Evolutionary conservation across 2,329 filamentous ascomycete species (phyloP).

Genomic region (Kalaharituber pfeilii): DNA sequence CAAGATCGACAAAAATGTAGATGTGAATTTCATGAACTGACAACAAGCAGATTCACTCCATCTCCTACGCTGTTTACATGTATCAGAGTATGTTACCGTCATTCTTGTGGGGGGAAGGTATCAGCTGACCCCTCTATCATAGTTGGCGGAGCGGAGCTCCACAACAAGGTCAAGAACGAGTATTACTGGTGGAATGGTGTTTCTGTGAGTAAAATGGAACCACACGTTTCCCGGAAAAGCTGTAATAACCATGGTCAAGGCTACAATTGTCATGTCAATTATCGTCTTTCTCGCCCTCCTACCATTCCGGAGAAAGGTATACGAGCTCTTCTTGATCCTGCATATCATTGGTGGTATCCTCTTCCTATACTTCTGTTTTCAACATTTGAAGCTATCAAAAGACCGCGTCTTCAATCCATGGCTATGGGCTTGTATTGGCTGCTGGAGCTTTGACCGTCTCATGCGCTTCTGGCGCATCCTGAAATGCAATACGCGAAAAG

Average conservation of each 20-base stretch:
- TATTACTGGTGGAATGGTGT: slow-evolving; percentile 18
- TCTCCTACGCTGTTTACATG: slow-evolving; percentile 17
- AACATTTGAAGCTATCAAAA: slow-evolving; percentile 13
- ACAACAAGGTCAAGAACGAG: slow-evolving; percentile 11
- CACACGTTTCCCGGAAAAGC: too few species aligned
- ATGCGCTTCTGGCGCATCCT: slow-evolving; percentile 13
- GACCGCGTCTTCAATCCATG: slow-evolving; percentile 12
- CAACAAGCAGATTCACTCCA: slow-evolving; percentile 8
- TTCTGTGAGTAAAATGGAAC: slow-evolving; percentile 9
- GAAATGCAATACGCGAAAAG: slow-evolving; percentile 12
- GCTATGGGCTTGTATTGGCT: slow-evolving; percentile 15
- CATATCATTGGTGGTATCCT: slow-evolving; percentile 26
- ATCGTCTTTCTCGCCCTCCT: slow-evolving; percentile 24
- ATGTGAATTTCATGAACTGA: background rate
- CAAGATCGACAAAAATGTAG: background rate
- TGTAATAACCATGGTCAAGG: too few species aligned
- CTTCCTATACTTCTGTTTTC: slow-evolving; percentile 23
- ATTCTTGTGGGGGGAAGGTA: background rate
- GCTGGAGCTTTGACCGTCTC: slow-evolving; percentile 17
- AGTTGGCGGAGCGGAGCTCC: slow-evolving; percentile 10
- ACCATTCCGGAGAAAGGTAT: slow-evolving; percentile 23
- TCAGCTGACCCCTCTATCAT: background rate
- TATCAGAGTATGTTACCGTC: slow-evolving; percentile 12
- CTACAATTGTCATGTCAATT: slow-evolving; percentile 22
- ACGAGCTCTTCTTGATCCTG: slow-evolving; percentile 26